Evolutionary conservation across 2,329 filamentous ascomycete genomes (phyloP), one percentile per base, ranked within the genome.

Genomic region (Monilinia fructigena): DNA sequence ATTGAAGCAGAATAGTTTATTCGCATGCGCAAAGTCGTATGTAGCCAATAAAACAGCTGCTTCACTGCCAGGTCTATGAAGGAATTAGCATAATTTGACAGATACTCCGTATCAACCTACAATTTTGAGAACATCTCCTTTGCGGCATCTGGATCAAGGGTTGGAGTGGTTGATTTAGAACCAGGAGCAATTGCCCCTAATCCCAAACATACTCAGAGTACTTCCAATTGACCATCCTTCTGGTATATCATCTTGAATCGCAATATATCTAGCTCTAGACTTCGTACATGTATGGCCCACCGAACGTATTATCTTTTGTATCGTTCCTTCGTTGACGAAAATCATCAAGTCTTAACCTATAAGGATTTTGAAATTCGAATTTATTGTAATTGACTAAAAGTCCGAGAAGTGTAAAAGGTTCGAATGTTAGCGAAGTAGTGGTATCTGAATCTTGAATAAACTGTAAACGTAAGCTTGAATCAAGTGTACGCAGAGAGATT

Each of bases 301-400:
- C 66, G 89, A 90, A 60, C 82, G 82, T 55, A 96, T 87, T 70
- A 97, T 91, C 74, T 91, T 92, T 68, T 89, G 85, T 73, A 98
- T 97, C 2, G 90, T 89, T 0, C 84, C 81, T 75, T 98, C 93
- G 75, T 99, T 97, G 74, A 97, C 92, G 78, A 98, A 98, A 98
- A 77, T 98, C 93, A 73, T 94, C 93, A 20, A 99, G 84, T 38
- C 94, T 90, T 69, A 96, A 81, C 73, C 95, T 90, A 74, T 99
- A 99, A 0, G 94, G 94, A 73, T 99, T 99, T 76, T 97, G 93
- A 66, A 96, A 94, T 78, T 99, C 95, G 75, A 99, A 99, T 78
- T 98, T 99, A 84, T 99, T 98, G 83, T 98, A 98, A 79, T 98
- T 99, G 70, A 92, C 91, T 63, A 99, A 82, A 4, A 98, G 83